Evolutionary conservation across 2,329 filamentous ascomycete genomes (phyloP).

Genomic region (Dactylellina parvicollis): DNA sequence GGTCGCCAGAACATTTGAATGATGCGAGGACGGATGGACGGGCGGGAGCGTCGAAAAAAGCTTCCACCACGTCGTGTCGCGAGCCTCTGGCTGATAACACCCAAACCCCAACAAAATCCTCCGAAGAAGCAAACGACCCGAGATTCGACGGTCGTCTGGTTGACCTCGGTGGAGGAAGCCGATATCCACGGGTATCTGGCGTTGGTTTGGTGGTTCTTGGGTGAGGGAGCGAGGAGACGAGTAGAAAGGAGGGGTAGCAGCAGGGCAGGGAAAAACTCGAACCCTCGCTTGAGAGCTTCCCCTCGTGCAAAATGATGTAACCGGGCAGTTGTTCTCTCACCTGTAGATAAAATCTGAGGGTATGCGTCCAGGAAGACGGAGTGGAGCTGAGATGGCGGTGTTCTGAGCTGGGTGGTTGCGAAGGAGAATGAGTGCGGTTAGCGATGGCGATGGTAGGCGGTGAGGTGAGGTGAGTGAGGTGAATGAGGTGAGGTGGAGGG

Average conservation of each 20-base stretch:
- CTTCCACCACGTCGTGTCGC: slow-evolving; percentile 47
- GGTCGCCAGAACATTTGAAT: background rate
- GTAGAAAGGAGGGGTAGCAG: slow-evolving; percentile 53
- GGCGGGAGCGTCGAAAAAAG: slow-evolving; percentile 34
- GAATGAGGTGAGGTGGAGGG: slow-evolving; percentile 16
- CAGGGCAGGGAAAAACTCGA: slow-evolving; percentile 47
- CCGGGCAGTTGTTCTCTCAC: slow-evolving; percentile 42
- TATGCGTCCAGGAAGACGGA: slow-evolving; percentile 19
- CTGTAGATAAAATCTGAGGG: slow-evolving; percentile 25
- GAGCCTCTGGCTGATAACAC: slow-evolving; percentile 30
- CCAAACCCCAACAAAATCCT: slow-evolving; percentile 38
- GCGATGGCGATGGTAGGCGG: slow-evolving; percentile 40
- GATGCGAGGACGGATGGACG: slow-evolving; percentile 23
- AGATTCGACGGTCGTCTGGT: slow-evolving; percentile 29
- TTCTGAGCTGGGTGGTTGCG: slow-evolving; percentile 13
- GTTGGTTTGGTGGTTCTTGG: slow-evolving; percentile 7
- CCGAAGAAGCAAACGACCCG: slow-evolving; percentile 47
- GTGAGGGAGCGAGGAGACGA: slow-evolving; percentile 38
- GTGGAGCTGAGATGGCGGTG: slow-evolving; percentile 11
- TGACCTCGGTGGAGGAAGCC: slow-evolving; percentile 25
- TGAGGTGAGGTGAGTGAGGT: background rate
- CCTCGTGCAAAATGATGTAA: slow-evolving; percentile 53
- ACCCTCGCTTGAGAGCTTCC: slow-evolving; percentile 44
- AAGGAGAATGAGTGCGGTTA: slow-evolving; percentile 52
- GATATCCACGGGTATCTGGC: slow-evolving; percentile 24